A percentile compares a stretch with the other conserved stretches of the same genome.
Conservation (phyloP, 495 filamentous ascomycete species). For the Mytilinidion resinicola region DNA sequence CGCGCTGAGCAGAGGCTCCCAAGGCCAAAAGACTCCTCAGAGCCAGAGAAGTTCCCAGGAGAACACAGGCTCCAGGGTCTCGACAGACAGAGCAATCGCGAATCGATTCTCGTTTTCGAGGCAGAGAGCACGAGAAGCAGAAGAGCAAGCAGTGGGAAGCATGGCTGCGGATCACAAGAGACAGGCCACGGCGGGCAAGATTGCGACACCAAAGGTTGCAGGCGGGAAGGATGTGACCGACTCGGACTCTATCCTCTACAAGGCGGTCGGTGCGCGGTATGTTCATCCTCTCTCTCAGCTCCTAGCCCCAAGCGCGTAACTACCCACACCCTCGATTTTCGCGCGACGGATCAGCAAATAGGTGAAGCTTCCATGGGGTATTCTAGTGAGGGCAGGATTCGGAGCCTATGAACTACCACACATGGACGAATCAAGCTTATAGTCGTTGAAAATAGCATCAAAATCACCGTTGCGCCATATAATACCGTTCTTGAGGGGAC, state of each 20-base stretch:
- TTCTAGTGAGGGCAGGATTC: no score
- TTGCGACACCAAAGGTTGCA: constrained; percentile 36
- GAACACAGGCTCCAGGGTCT: no score
- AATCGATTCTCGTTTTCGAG: not conserved
- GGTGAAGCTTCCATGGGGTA: not conserved
- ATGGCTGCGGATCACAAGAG: constrained; percentile 36
- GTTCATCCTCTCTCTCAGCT: constrained; percentile 5
- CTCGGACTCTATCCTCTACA: constrained; percentile 30
- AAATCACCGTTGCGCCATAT: constrained; percentile 51
- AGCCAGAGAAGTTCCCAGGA: no score
- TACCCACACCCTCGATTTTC: no score
- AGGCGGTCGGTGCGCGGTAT: constrained; percentile 38
- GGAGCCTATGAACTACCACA: no score
- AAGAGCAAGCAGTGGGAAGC: not conserved
- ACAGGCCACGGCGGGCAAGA: constrained; percentile 31
- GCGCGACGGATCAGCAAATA: no score
- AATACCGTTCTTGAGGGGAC: constrained; percentile 53
- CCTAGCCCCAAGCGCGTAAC: not conserved
- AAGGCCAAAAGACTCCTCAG: no score
- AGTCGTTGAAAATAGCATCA: constrained; percentile 44
- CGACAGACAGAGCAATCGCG: no score
- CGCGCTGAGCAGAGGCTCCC: no score
- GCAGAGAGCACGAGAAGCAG: not conserved
- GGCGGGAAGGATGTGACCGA: constrained; percentile 28
- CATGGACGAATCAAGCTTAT: not conserved